Evolutionary conservation across 2,329 filamentous ascomycete genomes (phyloP).

Genomic region (Stachybotrys echinatus): DNA sequence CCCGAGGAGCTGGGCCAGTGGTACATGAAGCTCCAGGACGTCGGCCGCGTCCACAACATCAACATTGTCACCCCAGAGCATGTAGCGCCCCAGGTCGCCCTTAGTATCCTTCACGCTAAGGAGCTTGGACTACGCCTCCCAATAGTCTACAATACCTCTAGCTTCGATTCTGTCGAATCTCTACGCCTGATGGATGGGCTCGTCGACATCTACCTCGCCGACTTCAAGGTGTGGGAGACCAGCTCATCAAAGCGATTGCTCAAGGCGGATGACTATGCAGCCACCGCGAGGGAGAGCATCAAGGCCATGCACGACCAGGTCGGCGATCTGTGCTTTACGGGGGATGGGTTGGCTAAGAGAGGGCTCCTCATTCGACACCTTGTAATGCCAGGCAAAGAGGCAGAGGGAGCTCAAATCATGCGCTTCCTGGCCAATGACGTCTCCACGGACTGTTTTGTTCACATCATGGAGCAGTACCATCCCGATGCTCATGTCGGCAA

Average conservation of each 20-base stretch:
- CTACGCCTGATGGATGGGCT: conserved; percentile 70
- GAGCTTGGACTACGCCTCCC: conserved; percentile 66
- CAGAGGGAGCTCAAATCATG: conserved; percentile 70
- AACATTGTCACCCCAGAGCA: conserved; percentile 85
- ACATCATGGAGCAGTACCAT: conserved; percentile 87
- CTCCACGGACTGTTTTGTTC: conserved; percentile 70
- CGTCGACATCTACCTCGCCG: conserved; percentile 81
- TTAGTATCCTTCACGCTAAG: conserved; percentile 69
- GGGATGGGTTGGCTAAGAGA: conserved; percentile 73
- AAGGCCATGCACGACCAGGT: conserved; percentile 77
- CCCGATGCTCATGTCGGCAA: conserved; percentile 80
- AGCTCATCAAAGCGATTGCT: conserved; percentile 64
- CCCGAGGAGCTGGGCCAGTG: conserved; percentile 75
- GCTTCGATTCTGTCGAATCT: conserved; percentile 71
- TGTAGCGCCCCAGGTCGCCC: conserved; percentile 75
- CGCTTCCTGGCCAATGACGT: conserved; percentile 69
- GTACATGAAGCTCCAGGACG: conserved; percentile 76
- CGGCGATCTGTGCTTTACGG: conserved; percentile 76
- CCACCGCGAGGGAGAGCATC: conserved; percentile 69
- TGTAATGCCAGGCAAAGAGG: conserved; percentile 77
- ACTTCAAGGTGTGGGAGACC: conserved; percentile 77
- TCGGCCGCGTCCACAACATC: conserved; percentile 83
- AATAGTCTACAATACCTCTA: conserved; percentile 80
- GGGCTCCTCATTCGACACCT: conserved; percentile 74
- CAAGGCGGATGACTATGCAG: conserved; percentile 72